phyloP scores from a whole-genome alignment of 2,329 filamentous ascomycete genomes.

The Alternaria alternata region DNA sequence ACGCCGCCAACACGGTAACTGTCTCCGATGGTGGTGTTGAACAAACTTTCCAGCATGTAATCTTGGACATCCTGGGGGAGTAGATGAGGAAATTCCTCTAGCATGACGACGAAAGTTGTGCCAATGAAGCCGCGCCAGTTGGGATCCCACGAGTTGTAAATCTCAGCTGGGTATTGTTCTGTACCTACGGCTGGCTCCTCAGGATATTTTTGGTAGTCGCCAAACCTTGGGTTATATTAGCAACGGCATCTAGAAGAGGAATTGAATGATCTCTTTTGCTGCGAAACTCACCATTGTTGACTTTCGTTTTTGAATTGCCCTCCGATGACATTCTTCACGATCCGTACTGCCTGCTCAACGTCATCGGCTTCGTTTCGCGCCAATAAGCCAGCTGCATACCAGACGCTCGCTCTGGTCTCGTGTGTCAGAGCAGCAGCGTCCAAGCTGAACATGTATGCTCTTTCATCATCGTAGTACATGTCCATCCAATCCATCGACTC shows the following conservation, averaged over 20 bases:
- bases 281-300: conserved; percentile 62
- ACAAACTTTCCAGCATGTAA: conserved; percentile 62
- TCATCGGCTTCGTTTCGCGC: conserved; percentile 63
- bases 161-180: conserved; percentile 57
- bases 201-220: conserved; percentile 62
- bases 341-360: conserved; percentile 60
- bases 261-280: background rate
- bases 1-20: conserved; percentile 68
- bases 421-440: conserved; percentile 60
- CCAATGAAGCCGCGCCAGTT: conserved; percentile 72
- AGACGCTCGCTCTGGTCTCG: conserved; percentile 65
- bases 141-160: conserved; percentile 68
- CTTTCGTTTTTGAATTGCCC: conserved; percentile 62
- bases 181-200: conserved; percentile 67
- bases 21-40: conserved; percentile 66
- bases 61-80: conserved; percentile 50
- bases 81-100: conserved; percentile 66
- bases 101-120: conserved; percentile 64
- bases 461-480: conserved; percentile 60
- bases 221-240: conserved; percentile 46
- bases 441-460: conserved; percentile 64
- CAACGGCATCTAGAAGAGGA: background rate
- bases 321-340: conserved; percentile 63
- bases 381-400: conserved; percentile 67
- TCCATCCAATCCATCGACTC: conserved; percentile 66